Conservation (phyloP, 345 rosid species). For the Euphorbia pulcherrima region DNA sequence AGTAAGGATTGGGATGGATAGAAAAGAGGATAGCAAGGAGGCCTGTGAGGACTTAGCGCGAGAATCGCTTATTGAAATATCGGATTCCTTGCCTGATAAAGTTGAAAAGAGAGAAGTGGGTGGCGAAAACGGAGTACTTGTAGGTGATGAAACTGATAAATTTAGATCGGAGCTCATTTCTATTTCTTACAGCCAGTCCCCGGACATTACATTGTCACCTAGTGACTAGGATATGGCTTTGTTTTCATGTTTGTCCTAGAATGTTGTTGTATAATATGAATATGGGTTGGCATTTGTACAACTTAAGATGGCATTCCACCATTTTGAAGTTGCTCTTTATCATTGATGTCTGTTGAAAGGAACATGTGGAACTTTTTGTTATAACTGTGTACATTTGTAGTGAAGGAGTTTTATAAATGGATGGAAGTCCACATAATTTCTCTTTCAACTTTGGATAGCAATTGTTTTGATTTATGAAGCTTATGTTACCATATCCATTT, state of each 20-base stretch:
- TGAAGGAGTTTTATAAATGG: not conserved
- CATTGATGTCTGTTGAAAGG: not conserved
- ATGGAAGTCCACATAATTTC: not conserved
- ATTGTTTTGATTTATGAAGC: no score
- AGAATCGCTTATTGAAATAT: conserved; percentile 33
- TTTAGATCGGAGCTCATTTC: conserved; percentile 37
- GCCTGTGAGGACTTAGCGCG: conserved; percentile 15
- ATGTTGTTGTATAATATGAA: not conserved
- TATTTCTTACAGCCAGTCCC: conserved; percentile 23
- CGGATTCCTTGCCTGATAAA: conserved; percentile 25
- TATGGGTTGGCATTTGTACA: not conserved
- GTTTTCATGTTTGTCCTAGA: not conserved
- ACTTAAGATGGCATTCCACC: not conserved
- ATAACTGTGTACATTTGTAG: not conserved
- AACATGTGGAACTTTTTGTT: not conserved
- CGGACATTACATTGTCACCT: conserved; percentile 8
- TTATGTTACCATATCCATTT: no score
- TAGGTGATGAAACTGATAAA: conserved; percentile 21
- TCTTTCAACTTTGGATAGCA: no score
- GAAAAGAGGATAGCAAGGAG: conserved; percentile 4
- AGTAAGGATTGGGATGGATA: conserved; percentile 13
- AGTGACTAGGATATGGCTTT: not conserved
- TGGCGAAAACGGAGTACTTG: not conserved
- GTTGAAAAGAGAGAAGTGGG: conserved; percentile 13
- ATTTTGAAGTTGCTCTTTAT: not conserved